Conservation (phyloP, 2,329 filamentous ascomycete species). For the Tolypocladium ovalisporum region DNA sequence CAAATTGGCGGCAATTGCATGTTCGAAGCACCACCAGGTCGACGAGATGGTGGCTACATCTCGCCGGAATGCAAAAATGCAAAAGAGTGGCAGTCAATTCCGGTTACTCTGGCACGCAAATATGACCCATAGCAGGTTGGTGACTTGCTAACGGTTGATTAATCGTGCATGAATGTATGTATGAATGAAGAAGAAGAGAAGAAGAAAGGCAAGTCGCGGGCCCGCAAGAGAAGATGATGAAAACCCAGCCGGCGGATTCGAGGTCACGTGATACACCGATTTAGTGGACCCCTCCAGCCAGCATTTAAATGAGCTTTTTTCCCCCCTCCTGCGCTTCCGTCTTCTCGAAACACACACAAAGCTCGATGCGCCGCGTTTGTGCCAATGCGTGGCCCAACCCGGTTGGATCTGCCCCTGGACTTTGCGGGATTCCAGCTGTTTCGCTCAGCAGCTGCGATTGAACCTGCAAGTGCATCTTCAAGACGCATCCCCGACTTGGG, state of each 20-base stretch:
- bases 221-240: neutral
- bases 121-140: slow-evolving; percentile 47
- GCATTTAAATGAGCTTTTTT: neutral
- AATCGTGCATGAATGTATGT: slow-evolving; percentile 41
- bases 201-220: slow-evolving; percentile 3
- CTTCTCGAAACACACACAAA: neutral
- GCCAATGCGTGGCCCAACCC: neutral
- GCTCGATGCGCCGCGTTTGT: neutral
- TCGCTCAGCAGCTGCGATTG: neutral
- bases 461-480: slow-evolving; percentile 1
- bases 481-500: neutral
- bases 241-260: neutral
- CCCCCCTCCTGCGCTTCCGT: neutral
- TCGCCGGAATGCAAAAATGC: slow-evolving; percentile 9
- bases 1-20: slow-evolving; percentile 5
- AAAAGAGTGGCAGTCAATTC: slow-evolving; percentile 15
- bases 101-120: slow-evolving; percentile 46
- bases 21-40: slow-evolving; percentile 19
- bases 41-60: slow-evolving; percentile 11
- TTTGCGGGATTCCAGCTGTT: neutral
- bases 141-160: slow-evolving; percentile 47
- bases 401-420: neutral
- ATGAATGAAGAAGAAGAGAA: slow-evolving; percentile 23
- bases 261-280: neutral
- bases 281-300: neutral